Evolutionary conservation across 768 basidiomycete species (phyloP).

Genomic region (Coprinopsis strossmayeri): DNA sequence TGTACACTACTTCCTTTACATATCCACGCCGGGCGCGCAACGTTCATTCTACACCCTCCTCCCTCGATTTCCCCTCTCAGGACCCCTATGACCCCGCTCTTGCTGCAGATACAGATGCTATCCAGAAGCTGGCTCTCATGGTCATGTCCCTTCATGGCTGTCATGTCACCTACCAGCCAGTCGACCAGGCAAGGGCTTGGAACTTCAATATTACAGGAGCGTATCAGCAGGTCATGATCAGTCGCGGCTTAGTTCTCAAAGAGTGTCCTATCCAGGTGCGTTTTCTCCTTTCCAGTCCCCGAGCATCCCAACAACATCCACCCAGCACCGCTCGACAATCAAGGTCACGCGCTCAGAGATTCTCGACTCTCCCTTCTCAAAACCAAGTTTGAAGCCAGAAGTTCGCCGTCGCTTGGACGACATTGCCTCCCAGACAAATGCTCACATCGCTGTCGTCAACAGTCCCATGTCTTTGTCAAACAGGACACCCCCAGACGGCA

Average conservation of each 20-base stretch:
- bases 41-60: slow-evolving; percentile 54
- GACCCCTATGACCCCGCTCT: slow-evolving; percentile 31
- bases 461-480: slow-evolving; percentile 69
- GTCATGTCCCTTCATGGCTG: slow-evolving; percentile 79
- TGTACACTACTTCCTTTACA: slow-evolving; percentile 92
- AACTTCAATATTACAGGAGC: slow-evolving; percentile 88
- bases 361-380: slow-evolving; percentile 75
- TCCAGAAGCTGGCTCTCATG: slow-evolving; percentile 72
- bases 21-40: slow-evolving; percentile 79
- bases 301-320: background rate
- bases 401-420: slow-evolving; percentile 87
- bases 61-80: slow-evolving; percentile 56
- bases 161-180: slow-evolving; percentile 72
- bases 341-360: slow-evolving; percentile 91
- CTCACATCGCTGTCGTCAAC: slow-evolving; percentile 92
- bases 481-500: slow-evolving; percentile 71
- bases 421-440: slow-evolving; percentile 86
- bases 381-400: slow-evolving; percentile 74
- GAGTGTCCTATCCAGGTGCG: slow-evolving; percentile 81
- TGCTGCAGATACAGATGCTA: slow-evolving; percentile 58
- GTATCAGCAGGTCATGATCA: slow-evolving; percentile 89
- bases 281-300: slow-evolving; percentile 14
- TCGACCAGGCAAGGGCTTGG: slow-evolving; percentile 70
- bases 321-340: slow-evolving; percentile 77
- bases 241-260: slow-evolving; percentile 83